A percentile compares a stretch with the other conserved stretches of the same genome.
Evolutionary conservation across 2,329 filamentous ascomycete genomes (phyloP).

Genomic region (Furcasterigmium sp.): DNA sequence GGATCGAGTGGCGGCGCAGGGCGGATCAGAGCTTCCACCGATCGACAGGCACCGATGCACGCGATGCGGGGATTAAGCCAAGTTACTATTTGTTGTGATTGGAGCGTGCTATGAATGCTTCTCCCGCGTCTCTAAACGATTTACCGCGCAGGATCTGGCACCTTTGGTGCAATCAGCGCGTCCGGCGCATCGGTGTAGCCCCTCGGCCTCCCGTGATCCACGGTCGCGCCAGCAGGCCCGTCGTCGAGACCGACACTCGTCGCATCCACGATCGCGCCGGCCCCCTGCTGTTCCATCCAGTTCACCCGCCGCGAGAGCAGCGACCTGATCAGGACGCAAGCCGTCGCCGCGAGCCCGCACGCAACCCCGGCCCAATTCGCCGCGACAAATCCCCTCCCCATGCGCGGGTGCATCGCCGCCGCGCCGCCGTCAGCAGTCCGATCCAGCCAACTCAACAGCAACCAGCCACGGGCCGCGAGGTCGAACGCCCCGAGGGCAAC

Average conservation of each 20-base stretch:
- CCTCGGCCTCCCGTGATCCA: not conserved
- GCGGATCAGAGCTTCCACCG: not conserved
- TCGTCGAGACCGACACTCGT: not conserved
- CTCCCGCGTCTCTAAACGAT: not conserved
- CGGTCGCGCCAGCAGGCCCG: not conserved
- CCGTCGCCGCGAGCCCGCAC: not conserved
- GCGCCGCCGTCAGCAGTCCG: not conserved
- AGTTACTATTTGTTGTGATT: no score
- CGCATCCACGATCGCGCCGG: not conserved
- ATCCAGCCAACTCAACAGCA: conserved; percentile 3
- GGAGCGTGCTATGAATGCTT: no score
- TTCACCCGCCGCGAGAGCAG: not conserved
- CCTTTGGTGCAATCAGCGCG: not conserved
- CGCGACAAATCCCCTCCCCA: conserved; percentile 4
- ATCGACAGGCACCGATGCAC: no score
- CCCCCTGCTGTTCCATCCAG: conserved; percentile 10
- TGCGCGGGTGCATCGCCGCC: not conserved
- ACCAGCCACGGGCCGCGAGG: not conserved
- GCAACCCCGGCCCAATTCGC: not conserved
- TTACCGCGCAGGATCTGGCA: not conserved
- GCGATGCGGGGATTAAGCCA: no score
- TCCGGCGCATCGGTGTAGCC: conserved; percentile 2
- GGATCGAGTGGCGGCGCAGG: not conserved
- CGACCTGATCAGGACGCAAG: conserved; percentile 3
- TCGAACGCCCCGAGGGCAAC: not conserved